Conservation (phyloP, 441 rosid genomes). For the Croton setiger region DNA sequence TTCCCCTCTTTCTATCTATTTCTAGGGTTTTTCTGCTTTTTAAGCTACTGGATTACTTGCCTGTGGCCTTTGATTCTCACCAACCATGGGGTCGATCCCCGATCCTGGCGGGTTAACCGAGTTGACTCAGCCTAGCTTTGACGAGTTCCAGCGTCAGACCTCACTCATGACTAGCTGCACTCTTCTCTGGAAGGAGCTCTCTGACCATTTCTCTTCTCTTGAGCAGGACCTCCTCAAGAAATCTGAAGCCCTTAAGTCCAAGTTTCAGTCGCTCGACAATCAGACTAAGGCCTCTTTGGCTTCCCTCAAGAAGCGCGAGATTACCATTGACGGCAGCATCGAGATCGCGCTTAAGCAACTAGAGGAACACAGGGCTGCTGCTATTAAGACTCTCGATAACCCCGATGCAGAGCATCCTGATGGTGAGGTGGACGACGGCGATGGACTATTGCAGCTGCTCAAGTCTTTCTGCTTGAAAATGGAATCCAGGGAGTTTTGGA, state of each 20-base stretch:
- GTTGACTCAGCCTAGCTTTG: constrained; percentile 80
- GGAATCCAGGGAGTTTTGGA: constrained; percentile 81
- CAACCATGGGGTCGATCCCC: constrained; percentile 89
- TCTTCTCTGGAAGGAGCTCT: constrained; percentile 95
- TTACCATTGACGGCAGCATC: constrained; percentile 77
- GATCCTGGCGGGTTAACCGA: constrained; percentile 88
- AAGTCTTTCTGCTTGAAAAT: constrained; percentile 60
- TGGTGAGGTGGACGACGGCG: constrained; percentile 82
- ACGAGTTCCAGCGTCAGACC: constrained; percentile 88
- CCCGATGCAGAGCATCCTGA: constrained; percentile 38
- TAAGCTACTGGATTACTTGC: constrained; percentile 22
- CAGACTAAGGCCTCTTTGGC: constrained; percentile 74
- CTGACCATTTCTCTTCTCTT: constrained; percentile 86
- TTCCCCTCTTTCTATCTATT: constrained; percentile 21
- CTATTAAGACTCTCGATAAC: constrained; percentile 39
- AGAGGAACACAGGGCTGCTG: constrained; percentile 48
- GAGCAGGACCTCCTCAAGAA: constrained; percentile 73
- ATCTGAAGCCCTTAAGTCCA: constrained; percentile 70
- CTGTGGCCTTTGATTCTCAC: constrained; percentile 10
- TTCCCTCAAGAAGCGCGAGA: constrained; percentile 73
- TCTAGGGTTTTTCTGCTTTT: constrained; percentile 9
- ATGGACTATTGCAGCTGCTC: constrained; percentile 49
- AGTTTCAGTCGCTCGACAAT: constrained; percentile 62
- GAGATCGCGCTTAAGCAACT: constrained; percentile 67
- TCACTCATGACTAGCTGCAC: constrained; percentile 98